These are phyloP conservation scores for Rachicladosporium sp. DNA, from an alignment of 2,329 filamentous ascomycete genomes.

Conservation along the genomic window DNA sequence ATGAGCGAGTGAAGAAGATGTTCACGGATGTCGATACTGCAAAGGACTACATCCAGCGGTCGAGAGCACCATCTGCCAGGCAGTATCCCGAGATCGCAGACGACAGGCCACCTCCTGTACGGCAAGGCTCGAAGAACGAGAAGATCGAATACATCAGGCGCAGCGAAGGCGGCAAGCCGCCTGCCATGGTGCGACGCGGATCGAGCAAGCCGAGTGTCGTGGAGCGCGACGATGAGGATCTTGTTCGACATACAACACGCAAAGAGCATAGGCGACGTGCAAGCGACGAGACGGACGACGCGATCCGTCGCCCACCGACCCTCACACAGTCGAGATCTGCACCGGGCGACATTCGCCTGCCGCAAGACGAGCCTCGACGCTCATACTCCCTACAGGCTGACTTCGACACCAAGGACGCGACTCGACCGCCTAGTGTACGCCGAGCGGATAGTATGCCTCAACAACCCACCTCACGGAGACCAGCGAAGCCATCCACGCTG, in stretches of 20 bases:
- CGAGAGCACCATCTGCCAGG: conserved; percentile 7
- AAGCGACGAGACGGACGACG: conserved; percentile 12
- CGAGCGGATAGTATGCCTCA: conserved; percentile 33
- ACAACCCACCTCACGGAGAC: conserved; percentile 5
- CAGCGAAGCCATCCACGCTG: conserved; percentile 11
- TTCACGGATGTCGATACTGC: conserved; percentile 13
- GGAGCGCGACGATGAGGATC: conserved; percentile 11
- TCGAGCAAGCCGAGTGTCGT: conserved; percentile 13
- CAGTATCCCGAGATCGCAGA: conserved; percentile 8
- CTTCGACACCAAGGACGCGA: conserved; percentile 15
- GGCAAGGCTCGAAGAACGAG: conserved; percentile 16
- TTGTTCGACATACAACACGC: conserved; percentile 8
- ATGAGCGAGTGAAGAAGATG: conserved; percentile 16
- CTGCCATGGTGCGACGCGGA: conserved; percentile 14
- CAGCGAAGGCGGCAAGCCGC: conserved; percentile 11
- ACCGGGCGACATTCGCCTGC: conserved; percentile 18
- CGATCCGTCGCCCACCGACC: conserved; percentile 16
- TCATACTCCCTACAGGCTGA: conserved; percentile 18
- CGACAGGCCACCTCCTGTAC: conserved; percentile 4
- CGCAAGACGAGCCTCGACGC: conserved; percentile 13
- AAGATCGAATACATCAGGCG: conserved; percentile 16
- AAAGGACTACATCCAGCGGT: conserved; percentile 17
- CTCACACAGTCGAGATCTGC: conserved; percentile 28
- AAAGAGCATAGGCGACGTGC: conserved; percentile 11
- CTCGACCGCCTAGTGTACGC: conserved; percentile 24